Conservation (phyloP, 176 grass and related monocot genomes). For the Triticum dicoccoides region DNA sequence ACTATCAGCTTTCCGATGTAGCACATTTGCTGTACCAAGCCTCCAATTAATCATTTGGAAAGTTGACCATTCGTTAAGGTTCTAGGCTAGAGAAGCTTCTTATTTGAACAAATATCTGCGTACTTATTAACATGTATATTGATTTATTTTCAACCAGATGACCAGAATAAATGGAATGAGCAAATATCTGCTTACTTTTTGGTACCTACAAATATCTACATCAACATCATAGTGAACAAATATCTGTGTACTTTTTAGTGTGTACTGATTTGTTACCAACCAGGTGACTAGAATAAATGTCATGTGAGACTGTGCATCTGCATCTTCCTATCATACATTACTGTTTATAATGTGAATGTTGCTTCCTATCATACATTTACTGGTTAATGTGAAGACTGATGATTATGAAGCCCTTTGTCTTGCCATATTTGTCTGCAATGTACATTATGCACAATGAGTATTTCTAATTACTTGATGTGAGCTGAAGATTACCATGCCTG, state of each 20-base stretch:
- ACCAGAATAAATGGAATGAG: background rate
- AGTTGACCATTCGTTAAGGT: background rate
- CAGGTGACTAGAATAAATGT: background rate
- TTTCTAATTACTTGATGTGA: constrained; percentile 14
- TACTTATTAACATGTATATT: background rate
- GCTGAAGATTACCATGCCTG: constrained; percentile 20
- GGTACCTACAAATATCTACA: too few species aligned
- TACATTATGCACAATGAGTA: background rate
- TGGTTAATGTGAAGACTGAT: background rate
- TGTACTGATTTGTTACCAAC: background rate
- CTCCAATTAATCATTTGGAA: background rate
- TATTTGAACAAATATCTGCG: background rate
- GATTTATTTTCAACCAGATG: background rate
- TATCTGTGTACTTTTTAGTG: background rate
- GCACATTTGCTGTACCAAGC: background rate
- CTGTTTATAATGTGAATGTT: background rate
- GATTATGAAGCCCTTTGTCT: background rate
- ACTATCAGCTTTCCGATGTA: background rate
- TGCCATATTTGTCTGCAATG: background rate
- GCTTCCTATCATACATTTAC: background rate
- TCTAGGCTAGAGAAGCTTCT: background rate
- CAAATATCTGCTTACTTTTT: background rate
- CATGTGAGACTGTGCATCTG: background rate
- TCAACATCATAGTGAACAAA: background rate
- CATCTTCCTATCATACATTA: background rate